phyloP scores from a whole-genome alignment of 2,329 filamentous ascomycete genomes.

The Lecanosticta acicola region DNA sequence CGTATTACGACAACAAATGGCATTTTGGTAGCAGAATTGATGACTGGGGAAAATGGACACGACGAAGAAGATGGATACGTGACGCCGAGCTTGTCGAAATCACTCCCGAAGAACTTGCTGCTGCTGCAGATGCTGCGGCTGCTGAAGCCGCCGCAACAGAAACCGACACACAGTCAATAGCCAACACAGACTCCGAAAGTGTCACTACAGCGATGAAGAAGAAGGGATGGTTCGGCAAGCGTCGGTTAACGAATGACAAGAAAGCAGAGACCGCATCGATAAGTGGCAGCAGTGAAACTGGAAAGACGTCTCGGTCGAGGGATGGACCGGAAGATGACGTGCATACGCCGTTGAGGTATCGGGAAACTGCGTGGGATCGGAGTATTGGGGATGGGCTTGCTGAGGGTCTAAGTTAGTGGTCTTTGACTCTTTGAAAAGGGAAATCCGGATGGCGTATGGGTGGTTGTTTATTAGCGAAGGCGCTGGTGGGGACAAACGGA shows the following conservation, averaged over 20 bases:
- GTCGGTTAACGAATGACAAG: slow-evolving; percentile 17
- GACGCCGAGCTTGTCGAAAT: slow-evolving; percentile 91
- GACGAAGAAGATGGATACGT: slow-evolving; percentile 90
- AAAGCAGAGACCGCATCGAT: slow-evolving; percentile 22
- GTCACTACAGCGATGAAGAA: slow-evolving; percentile 18
- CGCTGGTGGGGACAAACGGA: background rate
- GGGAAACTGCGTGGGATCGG: slow-evolving; percentile 57
- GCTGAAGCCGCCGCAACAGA: slow-evolving; percentile 6
- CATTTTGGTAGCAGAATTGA: slow-evolving; percentile 81
- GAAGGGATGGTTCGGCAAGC: slow-evolving; percentile 27
- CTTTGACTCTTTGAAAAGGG: background rate
- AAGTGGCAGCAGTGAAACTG: slow-evolving; percentile 21
- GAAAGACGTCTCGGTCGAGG: slow-evolving; percentile 29
- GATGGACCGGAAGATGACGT: slow-evolving; percentile 40
- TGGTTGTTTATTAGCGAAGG: background rate
- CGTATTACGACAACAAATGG: slow-evolving; percentile 99
- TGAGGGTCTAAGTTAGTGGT: slow-evolving; percentile 70
- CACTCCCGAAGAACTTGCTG: slow-evolving; percentile 16
- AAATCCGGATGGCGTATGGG: background rate
- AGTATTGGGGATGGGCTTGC: slow-evolving; percentile 77
- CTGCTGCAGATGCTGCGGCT: slow-evolving; percentile 8
- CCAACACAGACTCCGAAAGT: slow-evolving; percentile 16
- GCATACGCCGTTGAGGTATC: slow-evolving; percentile 45
- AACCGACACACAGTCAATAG: slow-evolving; percentile 10
- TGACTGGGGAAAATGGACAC: slow-evolving; percentile 90